Evolutionary conservation across 345 rosid genomes (phyloP), one percentile per base, ranked within the genome.

Genomic region (Reutealis trisperma): DNA sequence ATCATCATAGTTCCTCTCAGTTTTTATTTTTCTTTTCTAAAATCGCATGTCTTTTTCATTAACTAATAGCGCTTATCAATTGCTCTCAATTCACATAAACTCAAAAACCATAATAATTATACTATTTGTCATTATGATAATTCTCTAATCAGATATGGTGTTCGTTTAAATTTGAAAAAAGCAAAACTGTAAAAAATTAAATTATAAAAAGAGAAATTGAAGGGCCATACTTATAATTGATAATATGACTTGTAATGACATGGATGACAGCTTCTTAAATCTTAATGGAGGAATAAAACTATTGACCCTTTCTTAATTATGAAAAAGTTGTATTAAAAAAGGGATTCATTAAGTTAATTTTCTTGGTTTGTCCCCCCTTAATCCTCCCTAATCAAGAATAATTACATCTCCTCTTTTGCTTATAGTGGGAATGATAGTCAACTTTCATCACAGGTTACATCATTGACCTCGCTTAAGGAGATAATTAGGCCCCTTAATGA

Each of bases 381-480:
- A 7, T 18, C 54, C 51, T 41, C 67, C 74, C 10, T 47, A 51
- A 52, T 63, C 25, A 6, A 9, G 42, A 62, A n/a, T 12, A 25
- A 45, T 30, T 57, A 19, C 58, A 77, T 63, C 15, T 63, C 16
- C 32, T 47, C 71, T 71, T 64, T 34, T 42, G 18, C 13, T 6
- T 63, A 2, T 16, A 62, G 70, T 54, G 63, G 70, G 70, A 32
- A 30, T 30, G 52, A 49, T 70, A 24, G 75, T 70, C 76, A 63
- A 63, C 54, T 54, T 63, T 7, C 30, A 42, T n/a, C 1, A 1
- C 9, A n/a, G n/a, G 5, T 27, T 4, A 30, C 76, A 65, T 78
- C 81, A 72, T 66, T 72, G 54, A 72, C 66, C 63, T 66, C 15
- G 55, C 44, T 57, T 65, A 42, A 47, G 67, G 27, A 12, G 58